These are phyloP conservation scores for Sordariomycetes sp. DNA, from an alignment of 2,329 filamentous ascomycete genomes.

Conservation along the genomic window DNA sequence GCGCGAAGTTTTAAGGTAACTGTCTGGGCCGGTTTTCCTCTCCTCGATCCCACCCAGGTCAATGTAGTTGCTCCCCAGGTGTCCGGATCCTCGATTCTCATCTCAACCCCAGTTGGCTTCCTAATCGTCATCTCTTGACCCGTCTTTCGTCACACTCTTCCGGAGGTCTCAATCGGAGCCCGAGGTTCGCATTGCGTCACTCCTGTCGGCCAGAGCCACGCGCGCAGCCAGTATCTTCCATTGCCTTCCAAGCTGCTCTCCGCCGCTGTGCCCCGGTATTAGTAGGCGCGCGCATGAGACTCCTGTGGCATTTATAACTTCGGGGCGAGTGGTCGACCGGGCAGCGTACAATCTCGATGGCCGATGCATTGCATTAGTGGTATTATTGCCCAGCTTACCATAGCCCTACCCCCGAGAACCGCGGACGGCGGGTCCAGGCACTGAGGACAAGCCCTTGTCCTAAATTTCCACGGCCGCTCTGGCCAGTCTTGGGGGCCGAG, in stretches of 20 bases:
- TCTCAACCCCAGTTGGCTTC: background rate
- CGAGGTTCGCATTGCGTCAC: background rate
- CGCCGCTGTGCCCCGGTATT: background rate
- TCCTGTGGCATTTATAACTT: background rate
- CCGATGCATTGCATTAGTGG: background rate
- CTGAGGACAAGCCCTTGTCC: background rate
- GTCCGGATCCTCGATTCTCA: background rate
- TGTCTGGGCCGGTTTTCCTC: background rate
- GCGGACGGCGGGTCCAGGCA: background rate
- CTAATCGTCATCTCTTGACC: background rate
- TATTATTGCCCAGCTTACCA: background rate
- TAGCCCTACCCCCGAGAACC: background rate
- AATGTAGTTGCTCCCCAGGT: background rate
- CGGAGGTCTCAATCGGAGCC: background rate
- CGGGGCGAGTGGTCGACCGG: background rate
- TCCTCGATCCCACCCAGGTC: too few species aligned
- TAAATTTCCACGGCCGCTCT: background rate
- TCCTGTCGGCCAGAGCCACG: background rate
- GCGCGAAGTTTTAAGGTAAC: background rate
- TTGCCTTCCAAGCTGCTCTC: background rate
- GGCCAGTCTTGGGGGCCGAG: background rate
- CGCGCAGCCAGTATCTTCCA: background rate
- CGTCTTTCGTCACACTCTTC: background rate
- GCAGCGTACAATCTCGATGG: background rate
- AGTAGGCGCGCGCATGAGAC: background rate